A percentile compares a stretch with the other conserved stretches of the same genome.
phyloP scores from a whole-genome alignment of 495 filamentous ascomycete genomes.

The Aspergillus campestris region DNA sequence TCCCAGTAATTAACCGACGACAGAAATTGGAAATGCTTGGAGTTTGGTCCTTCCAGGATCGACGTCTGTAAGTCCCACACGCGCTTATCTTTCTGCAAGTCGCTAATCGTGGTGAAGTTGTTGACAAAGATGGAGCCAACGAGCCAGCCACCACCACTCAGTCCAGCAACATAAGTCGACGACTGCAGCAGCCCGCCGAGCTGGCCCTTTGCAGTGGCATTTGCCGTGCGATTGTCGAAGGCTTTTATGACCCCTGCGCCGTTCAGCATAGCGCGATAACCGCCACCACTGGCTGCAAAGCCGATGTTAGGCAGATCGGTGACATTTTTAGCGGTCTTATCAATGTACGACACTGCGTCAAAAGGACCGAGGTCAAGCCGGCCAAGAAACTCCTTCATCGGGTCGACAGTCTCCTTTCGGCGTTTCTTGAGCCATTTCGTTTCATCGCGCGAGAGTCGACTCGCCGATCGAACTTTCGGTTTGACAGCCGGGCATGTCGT shows the following conservation, averaged over 20 bases:
- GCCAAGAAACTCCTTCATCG: slow-evolving; percentile 60
- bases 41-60: slow-evolving; percentile 57
- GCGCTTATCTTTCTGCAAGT: slow-evolving; percentile 45
- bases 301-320: slow-evolving; percentile 54
- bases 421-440: slow-evolving; percentile 53
- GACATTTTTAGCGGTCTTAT: slow-evolving; percentile 40
- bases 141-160: slow-evolving; percentile 88
- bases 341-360: slow-evolving; percentile 64
- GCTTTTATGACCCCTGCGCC: slow-evolving; percentile 76
- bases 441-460: slow-evolving; percentile 53
- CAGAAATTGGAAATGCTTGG: slow-evolving; percentile 37
- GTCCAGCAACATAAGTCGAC: slow-evolving; percentile 69
- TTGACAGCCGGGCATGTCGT: slow-evolving; percentile 28
- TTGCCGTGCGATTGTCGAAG: slow-evolving; percentile 65
- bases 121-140: slow-evolving; percentile 80
- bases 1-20: slow-evolving; percentile 54
- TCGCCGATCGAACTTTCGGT: slow-evolving; percentile 44
- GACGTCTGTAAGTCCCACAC: slow-evolving; percentile 68
- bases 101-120: slow-evolving; percentile 69
- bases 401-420: slow-evolving; percentile 47
- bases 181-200: slow-evolving; percentile 78
- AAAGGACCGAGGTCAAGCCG: slow-evolving; percentile 63
- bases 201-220: slow-evolving; percentile 54
- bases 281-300: slow-evolving; percentile 51
- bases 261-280: slow-evolving; percentile 76